Percentiles rank a stretch among this genome's conserved stretches.
These are phyloP conservation scores for Umbelopsis sp. DNA, from an alignment of 192 early-diverging fungal species.

Conservation along the genomic window DNA sequence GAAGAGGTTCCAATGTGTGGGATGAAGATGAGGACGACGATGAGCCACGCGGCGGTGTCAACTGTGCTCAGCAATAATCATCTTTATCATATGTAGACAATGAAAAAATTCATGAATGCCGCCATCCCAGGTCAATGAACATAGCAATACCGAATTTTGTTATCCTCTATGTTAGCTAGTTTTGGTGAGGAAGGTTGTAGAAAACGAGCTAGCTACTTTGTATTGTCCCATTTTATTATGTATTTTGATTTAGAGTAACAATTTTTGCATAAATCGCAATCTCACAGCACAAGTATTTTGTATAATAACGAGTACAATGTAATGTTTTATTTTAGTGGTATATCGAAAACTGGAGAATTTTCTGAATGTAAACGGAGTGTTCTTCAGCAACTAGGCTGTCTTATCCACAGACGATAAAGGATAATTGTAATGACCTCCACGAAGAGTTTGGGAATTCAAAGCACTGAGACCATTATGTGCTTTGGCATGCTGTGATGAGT, in stretches of 20 bases:
- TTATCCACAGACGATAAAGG: conserved; percentile 13
- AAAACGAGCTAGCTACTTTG: too few species aligned
- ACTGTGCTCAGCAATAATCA: conserved; percentile 52
- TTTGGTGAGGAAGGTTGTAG: too few species aligned
- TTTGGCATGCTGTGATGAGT: background rate
- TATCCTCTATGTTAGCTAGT: too few species aligned
- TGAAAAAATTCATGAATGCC: too few species aligned
- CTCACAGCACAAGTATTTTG: too few species aligned
- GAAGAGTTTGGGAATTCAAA: conserved; percentile 1
- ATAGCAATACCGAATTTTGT: too few species aligned
- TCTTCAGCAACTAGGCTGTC: background rate
- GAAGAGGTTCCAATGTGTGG: conserved; percentile 48
- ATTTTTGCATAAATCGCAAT: too few species aligned
- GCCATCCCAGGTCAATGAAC: too few species aligned
- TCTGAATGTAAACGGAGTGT: background rate
- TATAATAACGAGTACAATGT: background rate
- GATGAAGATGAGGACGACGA: conserved; percentile 54
- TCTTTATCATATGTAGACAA: too few species aligned
- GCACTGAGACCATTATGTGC: conserved; percentile 14
- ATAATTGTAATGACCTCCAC: conserved; percentile 4
- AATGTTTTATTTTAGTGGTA: background rate
- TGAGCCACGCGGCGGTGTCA: conserved; percentile 40
- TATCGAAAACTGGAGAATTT: background rate
- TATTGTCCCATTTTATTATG: too few species aligned
- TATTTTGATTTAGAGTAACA: too few species aligned